Conservation (phyloP, 2,329 filamentous ascomycete species). For the Teratosphaeria gauchensis region DNA sequence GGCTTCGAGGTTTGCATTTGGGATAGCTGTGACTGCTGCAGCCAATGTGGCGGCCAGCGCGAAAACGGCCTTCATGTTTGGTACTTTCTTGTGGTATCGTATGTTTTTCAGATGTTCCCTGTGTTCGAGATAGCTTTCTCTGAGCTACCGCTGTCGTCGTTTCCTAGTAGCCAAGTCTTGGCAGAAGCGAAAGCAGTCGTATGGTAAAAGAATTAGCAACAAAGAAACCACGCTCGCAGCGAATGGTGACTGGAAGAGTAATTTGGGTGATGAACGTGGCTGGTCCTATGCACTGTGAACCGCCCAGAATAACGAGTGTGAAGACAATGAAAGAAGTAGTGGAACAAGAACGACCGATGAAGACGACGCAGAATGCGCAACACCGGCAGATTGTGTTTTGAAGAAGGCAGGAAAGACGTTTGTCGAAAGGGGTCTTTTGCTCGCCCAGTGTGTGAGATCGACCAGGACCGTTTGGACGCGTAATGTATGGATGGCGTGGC, state of each 20-base stretch:
- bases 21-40: not conserved
- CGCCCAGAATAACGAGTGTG: not conserved
- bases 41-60: not conserved
- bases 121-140: not conserved
- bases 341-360: not conserved
- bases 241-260: not conserved
- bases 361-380: not conserved
- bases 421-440: not conserved
- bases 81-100: not conserved
- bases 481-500: not conserved
- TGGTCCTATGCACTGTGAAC: not conserved
- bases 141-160: not conserved
- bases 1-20: constrained; percentile 24
- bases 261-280: not conserved
- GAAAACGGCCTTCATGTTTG: constrained; percentile 2
- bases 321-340: not conserved
- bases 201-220: not conserved
- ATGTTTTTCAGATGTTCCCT: not conserved
- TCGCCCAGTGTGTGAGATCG: not conserved
- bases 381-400: not conserved
- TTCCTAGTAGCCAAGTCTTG: not conserved
- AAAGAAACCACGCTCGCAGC: not conserved
- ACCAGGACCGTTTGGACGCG: not conserved
- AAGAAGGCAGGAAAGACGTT: not conserved
- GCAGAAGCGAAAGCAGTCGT: not conserved